Evolutionary conservation across 2,329 filamentous ascomycete genomes (phyloP), one percentile per base, ranked within the genome.

Genomic region (Zymoseptoria pseudotritici): DNA sequence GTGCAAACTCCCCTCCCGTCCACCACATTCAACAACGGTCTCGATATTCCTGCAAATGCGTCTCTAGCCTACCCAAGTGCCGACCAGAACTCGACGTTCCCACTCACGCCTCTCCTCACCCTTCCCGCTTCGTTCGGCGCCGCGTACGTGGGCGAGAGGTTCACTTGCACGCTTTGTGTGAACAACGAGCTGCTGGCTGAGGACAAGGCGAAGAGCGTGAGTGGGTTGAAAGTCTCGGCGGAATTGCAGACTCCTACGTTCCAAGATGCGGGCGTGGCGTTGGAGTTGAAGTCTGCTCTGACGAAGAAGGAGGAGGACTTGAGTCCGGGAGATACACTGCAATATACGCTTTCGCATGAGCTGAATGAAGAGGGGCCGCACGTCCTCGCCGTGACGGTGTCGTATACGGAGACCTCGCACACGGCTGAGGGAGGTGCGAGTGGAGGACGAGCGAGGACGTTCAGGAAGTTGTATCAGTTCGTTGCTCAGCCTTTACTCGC

Each of bases 401-500:
- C 88, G 65, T 97, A 97, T 76, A 95, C 91, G 58, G 93, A 97
- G 75, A 91, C 89, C 0, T 69, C 71, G 31, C 73, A 72, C 56
- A 73, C 70, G 29, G 70, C 72, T 0, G 73, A 74, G 42, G 75
- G 76, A 21, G 70, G 72, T 29, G 80, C 80, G 21, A 80, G 79
- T 2, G 79, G 80, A 58, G 82, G 81, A 4, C 83, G 90, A 55
- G 87, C 89, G 46, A 81, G 94, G 61, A 96, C 91, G 9, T 97
- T 97, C 72, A 82, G 93, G 66, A 97, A 97, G 77, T 78, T 99
- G 61, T 99, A 97, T 74, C 94, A 97, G 74, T 99, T 99, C 72
- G 87, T 95, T 58, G 94, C 92, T 71, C 93, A 96, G 78, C 86
- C 90, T 49, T 89, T 91, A 61, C 79, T 99, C 66, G 90, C 92